These are phyloP conservation scores for Sphaerulina vaccinii DNA, from an alignment of 2,329 filamentous ascomycete genomes.

Conservation along the genomic window DNA sequence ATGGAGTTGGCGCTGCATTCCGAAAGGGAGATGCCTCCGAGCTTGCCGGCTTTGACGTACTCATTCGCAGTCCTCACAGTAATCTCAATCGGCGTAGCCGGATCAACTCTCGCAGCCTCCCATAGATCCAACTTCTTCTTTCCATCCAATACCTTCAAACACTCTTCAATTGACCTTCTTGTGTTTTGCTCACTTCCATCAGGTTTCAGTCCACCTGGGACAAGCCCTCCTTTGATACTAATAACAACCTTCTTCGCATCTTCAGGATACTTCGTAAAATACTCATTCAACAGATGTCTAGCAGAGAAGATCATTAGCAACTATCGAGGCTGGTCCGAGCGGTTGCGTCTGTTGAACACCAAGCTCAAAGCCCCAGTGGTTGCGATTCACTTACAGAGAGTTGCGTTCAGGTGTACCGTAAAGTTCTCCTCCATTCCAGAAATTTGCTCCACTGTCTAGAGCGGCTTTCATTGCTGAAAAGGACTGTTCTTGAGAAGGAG, in stretches of 20 bases:
- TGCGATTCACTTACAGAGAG: no score
- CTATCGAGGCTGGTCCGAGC: no score
- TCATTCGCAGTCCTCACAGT: slow-evolving; percentile 45
- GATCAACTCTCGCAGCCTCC: slow-evolving; percentile 48
- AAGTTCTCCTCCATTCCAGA: slow-evolving; percentile 53
- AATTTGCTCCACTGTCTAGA: slow-evolving; percentile 41
- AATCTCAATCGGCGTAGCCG: slow-evolving; percentile 45
- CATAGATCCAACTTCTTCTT: slow-evolving; percentile 53
- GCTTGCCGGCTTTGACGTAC: slow-evolving; percentile 40
- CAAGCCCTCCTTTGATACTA: slow-evolving; percentile 51
- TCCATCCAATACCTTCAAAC: slow-evolving; percentile 44
- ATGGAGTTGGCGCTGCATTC: slow-evolving; percentile 50
- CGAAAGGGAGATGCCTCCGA: slow-evolving; percentile 48
- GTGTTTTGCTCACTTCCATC: slow-evolving; percentile 46
- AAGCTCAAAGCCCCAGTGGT: no score
- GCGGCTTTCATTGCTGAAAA: slow-evolving; percentile 45
- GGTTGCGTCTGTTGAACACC: no score
- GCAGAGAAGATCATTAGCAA: no score
- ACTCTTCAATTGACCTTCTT: slow-evolving; percentile 47
- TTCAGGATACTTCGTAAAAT: slow-evolving; percentile 53
- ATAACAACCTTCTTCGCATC: slow-evolving; percentile 53
- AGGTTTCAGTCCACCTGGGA: slow-evolving; percentile 37
- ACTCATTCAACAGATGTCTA: slow-evolving; percentile 51
- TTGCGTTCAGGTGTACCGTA: slow-evolving; percentile 50
- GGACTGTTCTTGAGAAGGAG: slow-evolving; percentile 40